These are phyloP conservation scores for Cryptococcus sp. DNA, from an alignment of 1,284 basidiomycete species.

Conservation along the genomic window DNA sequence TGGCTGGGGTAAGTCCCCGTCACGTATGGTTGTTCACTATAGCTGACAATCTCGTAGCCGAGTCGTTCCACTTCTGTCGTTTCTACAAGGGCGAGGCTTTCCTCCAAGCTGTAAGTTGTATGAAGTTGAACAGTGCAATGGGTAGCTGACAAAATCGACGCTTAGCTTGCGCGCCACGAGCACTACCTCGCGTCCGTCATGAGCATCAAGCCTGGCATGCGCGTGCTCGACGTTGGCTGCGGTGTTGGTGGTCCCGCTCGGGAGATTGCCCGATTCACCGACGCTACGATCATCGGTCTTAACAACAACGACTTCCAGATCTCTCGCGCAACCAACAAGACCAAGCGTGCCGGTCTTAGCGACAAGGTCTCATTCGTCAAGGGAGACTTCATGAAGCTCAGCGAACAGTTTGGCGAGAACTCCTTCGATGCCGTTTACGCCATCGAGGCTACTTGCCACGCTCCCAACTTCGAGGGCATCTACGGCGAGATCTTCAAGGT, in stretches of 20 bases:
- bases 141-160: not conserved
- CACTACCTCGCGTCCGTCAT: slow-evolving; percentile 93
- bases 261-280: slow-evolving; percentile 90
- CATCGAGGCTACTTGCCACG: slow-evolving; percentile 97
- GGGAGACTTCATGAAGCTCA: slow-evolving; percentile 96
- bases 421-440: slow-evolving; percentile 97
- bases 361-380: slow-evolving; percentile 78
- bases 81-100: slow-evolving; percentile 97
- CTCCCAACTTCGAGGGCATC: slow-evolving; percentile 92
- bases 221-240: slow-evolving; percentile 96
- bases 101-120: slow-evolving; percentile 58
- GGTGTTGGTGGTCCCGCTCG: slow-evolving; percentile 96
- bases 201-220: slow-evolving; percentile 81
- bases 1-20: slow-evolving; percentile 56
- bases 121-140: not conserved
- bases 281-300: slow-evolving; percentile 80
- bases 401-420: slow-evolving; percentile 88
- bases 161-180: slow-evolving; percentile 88
- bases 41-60: slow-evolving; percentile 49
- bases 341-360: slow-evolving; percentile 73
- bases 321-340: slow-evolving; percentile 79
- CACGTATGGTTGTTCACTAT: not conserved
- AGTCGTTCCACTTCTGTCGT: slow-evolving; percentile 97
- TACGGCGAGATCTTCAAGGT: slow-evolving; percentile 93
- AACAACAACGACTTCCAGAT: slow-evolving; percentile 99